Evolutionary conservation across 1,284 basidiomycete genomes (phyloP).

Genomic region (Boletellus deceptivus): DNA sequence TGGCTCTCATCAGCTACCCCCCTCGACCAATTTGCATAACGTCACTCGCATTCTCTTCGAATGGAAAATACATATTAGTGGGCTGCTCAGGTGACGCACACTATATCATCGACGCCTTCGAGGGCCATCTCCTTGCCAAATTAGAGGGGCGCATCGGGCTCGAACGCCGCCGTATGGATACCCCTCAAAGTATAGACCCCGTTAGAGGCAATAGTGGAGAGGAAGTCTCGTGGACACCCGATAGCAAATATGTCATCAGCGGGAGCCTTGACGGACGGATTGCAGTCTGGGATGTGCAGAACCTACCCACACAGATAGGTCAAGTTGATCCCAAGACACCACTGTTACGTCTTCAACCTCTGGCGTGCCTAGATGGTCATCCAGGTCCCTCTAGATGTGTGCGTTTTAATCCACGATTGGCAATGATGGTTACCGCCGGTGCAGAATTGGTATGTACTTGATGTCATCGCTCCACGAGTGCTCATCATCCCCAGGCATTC

Average conservation of each 20-base stretch:
- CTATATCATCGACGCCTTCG: conserved; percentile 89
- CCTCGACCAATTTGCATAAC: conserved; percentile 91
- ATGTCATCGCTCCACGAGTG: background rate
- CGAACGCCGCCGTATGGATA: conserved; percentile 60
- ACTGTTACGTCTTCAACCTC: conserved; percentile 55
- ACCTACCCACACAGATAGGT: conserved; percentile 49
- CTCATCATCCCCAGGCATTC: conserved; percentile 57
- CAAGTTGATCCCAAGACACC: conserved; percentile 51
- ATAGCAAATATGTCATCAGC: conserved; percentile 82
- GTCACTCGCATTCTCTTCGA: conserved; percentile 85
- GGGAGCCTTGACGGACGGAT: conserved; percentile 83
- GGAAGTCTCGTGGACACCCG: conserved; percentile 90
- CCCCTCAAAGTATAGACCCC: conserved; percentile 63
- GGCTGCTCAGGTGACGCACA: conserved; percentile 93
- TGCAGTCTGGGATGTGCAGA: conserved; percentile 77
- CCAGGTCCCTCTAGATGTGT: conserved; percentile 82
- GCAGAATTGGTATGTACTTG: conserved; percentile 70
- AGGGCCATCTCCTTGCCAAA: conserved; percentile 78
- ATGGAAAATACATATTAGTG: conserved; percentile 87
- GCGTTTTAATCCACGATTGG: conserved; percentile 81
- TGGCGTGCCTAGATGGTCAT: conserved; percentile 68
- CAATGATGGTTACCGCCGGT: conserved; percentile 88
- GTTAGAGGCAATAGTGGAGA: conserved; percentile 80
- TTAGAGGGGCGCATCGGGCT: conserved; percentile 81
- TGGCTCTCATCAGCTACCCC: conserved; percentile 72